A percentile compares a stretch with the other conserved stretches of the same genome.
Conservation (phyloP, 345 rosid genomes). For the Erysimum cheiranthoides region DNA sequence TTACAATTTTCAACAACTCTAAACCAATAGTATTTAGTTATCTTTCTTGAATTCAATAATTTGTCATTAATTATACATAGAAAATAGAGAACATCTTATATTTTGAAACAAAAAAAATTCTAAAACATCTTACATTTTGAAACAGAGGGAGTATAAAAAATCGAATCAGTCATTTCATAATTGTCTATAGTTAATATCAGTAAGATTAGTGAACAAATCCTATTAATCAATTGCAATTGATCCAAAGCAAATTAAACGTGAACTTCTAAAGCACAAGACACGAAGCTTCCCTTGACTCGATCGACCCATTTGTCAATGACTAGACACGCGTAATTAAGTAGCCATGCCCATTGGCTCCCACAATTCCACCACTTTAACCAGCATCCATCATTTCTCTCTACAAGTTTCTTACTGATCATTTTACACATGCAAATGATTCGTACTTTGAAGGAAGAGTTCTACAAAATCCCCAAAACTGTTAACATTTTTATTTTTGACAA, state of each 20-base stretch:
- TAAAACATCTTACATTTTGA: too few species aligned
- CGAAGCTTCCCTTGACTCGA: neutral
- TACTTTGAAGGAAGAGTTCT: neutral
- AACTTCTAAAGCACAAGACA: slow-evolving; percentile 1
- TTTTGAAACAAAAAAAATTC: too few species aligned
- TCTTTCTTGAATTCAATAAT: too few species aligned
- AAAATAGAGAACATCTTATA: too few species aligned
- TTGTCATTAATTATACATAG: too few species aligned
- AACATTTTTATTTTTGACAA: neutral
- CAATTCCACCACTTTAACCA: slow-evolving; percentile 28
- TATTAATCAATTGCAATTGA: neutral
- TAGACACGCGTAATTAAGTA: slow-evolving; percentile 29
- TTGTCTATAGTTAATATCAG: neutral
- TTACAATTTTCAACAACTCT: too few species aligned
- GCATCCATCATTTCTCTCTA: slow-evolving; percentile 12
- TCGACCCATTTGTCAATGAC: slow-evolving; percentile 4
- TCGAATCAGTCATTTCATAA: neutral
- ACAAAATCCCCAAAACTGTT: neutral
- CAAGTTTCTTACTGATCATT: slow-evolving; percentile 10
- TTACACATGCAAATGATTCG: slow-evolving; percentile 14
- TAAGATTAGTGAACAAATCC: neutral
- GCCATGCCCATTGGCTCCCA: slow-evolving; percentile 22
- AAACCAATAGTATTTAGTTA: too few species aligned
- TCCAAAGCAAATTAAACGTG: slow-evolving; percentile 2
- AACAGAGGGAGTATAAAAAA: too few species aligned